Conservation (phyloP, 768 basidiomycete genomes). For the Coprinopsis cinerea region DNA sequence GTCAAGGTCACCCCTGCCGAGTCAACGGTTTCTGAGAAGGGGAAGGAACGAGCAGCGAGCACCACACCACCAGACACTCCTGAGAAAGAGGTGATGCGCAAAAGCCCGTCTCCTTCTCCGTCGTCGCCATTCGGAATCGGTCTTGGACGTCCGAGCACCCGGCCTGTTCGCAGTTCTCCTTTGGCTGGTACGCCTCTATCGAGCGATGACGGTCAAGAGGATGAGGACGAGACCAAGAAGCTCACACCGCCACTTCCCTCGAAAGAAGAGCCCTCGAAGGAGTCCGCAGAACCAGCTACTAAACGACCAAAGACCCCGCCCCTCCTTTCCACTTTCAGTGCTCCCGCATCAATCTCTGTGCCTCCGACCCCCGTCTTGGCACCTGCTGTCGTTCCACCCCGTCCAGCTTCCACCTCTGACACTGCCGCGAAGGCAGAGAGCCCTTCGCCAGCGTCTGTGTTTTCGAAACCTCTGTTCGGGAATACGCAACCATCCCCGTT, state of each 20-base stretch:
- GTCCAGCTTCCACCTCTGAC: slow-evolving; percentile 4
- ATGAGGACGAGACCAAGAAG: slow-evolving; percentile 18
- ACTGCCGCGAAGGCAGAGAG: not conserved
- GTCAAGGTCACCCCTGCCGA: slow-evolving; percentile 34
- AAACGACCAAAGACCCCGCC: slow-evolving; percentile 49
- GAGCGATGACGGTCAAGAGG: slow-evolving; percentile 36
- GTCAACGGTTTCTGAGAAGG: slow-evolving; percentile 17
- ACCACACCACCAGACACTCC: slow-evolving; percentile 69
- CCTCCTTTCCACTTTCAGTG: slow-evolving; percentile 27
- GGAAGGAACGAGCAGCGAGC: slow-evolving; percentile 31
- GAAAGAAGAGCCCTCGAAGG: slow-evolving; percentile 11
- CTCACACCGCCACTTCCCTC: slow-evolving; percentile 3
- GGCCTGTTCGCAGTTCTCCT: slow-evolving; percentile 73
- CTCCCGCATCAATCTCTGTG: slow-evolving; percentile 5
- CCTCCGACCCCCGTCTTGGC: slow-evolving; percentile 10
- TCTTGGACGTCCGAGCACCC: slow-evolving; percentile 53
- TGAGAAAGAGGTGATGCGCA: slow-evolving; percentile 33
- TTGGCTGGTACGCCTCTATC: slow-evolving; percentile 51
- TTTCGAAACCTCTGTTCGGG: too few species aligned
- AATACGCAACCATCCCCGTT: too few species aligned
- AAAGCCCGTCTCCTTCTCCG: slow-evolving; percentile 27
- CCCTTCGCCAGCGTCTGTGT: not conserved
- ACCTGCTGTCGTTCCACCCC: slow-evolving; percentile 5
- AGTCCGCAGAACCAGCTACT: not conserved
- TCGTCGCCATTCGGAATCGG: slow-evolving; percentile 38